Base-by-base conservation (phyloP, 352 stramenopile species). In the Phytophthora colocasiae region DNA sequence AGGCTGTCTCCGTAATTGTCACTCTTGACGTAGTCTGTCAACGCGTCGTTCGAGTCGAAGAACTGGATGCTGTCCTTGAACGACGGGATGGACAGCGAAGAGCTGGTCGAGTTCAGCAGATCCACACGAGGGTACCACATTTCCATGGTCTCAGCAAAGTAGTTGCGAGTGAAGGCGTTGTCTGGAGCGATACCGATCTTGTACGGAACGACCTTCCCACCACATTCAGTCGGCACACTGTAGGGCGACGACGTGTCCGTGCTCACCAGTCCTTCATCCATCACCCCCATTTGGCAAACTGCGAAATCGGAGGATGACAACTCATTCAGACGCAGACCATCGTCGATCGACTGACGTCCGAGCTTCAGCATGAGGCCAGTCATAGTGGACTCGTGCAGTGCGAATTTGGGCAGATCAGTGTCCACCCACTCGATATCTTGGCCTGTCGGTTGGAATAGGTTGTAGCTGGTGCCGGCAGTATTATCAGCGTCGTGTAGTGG, bases 121-220 rank as follows among this genome's bases (percentile, higher is more conserved):
- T 60, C 49, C 38, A 87, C 68, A 45, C 78, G 78, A n/a, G 80
- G 83, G 54, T 91, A 89, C 79, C 81, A 90, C 48, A 61, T 17
- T 0, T 63, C 49, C 50, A 89, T 73, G 6, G 77, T 76, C 53
- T 81, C 44, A 29, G 71, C 49, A 52, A 90, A 90, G 63, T 90
- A 90, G 26, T 78, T 59, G 27, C 76, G 63, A 31, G 81, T 89
- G 56, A 88, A 90, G 2, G 66, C 57, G n/a, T 66, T 78, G 59
- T 89, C 70, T 0, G 81, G 79, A 0, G 40, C 75, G 40, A 90
- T 84, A 1, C 39, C 81, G 55, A 89, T 72, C 63, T 90, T 90
- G 62, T 76, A 86, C 0, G 82, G 80, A 43, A 78, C 67, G 1
- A 89, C 72, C 15, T 79, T 80, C 17, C 46, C 58, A 2, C 12